Evolutionary conservation across 345 rosid species (phyloP), one percentile per base, ranked within the genome.

Genomic region (Populus deltoides): DNA sequence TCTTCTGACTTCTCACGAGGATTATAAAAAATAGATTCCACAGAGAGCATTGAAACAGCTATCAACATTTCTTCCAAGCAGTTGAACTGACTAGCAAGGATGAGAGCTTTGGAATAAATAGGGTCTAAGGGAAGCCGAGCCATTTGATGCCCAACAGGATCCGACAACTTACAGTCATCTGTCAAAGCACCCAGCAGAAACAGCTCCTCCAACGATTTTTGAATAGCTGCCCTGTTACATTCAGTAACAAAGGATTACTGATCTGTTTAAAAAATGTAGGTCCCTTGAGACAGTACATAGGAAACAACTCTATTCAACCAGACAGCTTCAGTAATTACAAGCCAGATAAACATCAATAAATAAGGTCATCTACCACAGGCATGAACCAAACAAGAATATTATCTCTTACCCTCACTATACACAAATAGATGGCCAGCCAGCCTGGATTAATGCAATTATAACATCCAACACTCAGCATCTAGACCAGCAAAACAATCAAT

Each of bases 51-150:
- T 66, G 99, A 90, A 75, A 95, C 99, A 73, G 94, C 86, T 78
- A 95, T 92, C 83, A 95, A 80, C 97, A 93, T 92, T 88, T 93
- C 99, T 82, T 92, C 96, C 78, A 95, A 86, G 83, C 99, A 95
- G 71, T 93, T 93, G 83, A 87, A 90, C 77, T 91, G 88, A 81
- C 89, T 89, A 49, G 96, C 99, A 75, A 87, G 85, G 74, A 95
- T 85, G 41, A 95, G 91, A 80, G 98, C 93, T 88, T 88, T 95
- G 71, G 99, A 91, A 84, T 90, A 92, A 43, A 92, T 85, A 69
- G 97, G 99, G 73, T 95, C 94, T 36, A 95, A 82, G 43, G 99
- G 99, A 66, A 95, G 92, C 81, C 92, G 96, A 75, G 96, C 88
- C 99, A 95, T 95, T 85, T 91, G 99, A 81, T 81, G 85, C 72